Conservation (phyloP, 2,329 filamentous ascomycete species). For the Rutstroemia sp. region DNA sequence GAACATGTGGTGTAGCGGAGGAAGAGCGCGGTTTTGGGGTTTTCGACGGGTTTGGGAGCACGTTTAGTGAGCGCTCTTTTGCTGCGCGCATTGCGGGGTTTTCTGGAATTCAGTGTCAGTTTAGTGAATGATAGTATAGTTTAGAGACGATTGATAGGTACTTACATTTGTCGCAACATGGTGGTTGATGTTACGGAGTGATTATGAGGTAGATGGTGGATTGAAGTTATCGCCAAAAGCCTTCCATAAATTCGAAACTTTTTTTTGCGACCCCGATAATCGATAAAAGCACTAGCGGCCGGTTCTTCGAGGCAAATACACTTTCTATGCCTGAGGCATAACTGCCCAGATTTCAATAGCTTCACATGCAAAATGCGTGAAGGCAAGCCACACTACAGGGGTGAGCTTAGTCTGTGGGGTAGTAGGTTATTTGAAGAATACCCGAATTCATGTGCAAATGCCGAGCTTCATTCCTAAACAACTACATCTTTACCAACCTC, state of each 20-base stretch:
- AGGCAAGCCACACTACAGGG: not conserved
- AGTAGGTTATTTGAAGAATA: conserved; percentile 3
- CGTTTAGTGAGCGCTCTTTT: conserved; percentile 92
- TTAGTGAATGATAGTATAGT: not conserved
- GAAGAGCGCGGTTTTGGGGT: conserved; percentile 83
- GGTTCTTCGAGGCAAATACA: not conserved
- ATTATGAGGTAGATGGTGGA: conserved; percentile 1
- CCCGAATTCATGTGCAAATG: conserved; percentile 8
- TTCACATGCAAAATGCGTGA: conserved; percentile 16
- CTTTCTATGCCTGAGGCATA: not conserved
- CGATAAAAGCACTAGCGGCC: conserved; percentile 9
- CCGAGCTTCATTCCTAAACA: conserved; percentile 14
- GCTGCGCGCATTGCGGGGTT: conserved; percentile 76
- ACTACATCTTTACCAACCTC: not conserved
- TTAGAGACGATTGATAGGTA: not conserved
- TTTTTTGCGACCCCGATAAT: conserved; percentile 16
- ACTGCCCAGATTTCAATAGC: not conserved
- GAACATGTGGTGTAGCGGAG: conserved; percentile 82
- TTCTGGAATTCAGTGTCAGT: conserved; percentile 34
- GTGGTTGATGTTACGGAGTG: conserved; percentile 18
- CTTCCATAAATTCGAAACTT: conserved; percentile 11
- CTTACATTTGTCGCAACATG: conserved; percentile 32
- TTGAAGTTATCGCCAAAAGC: conserved; percentile 10
- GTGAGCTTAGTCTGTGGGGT: conserved; percentile 12
- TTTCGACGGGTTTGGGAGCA: conserved; percentile 82